Base-by-base conservation (phyloP, 2,329 filamentous ascomycete genomes). In the Ophiostoma tasmaniense region DNA sequence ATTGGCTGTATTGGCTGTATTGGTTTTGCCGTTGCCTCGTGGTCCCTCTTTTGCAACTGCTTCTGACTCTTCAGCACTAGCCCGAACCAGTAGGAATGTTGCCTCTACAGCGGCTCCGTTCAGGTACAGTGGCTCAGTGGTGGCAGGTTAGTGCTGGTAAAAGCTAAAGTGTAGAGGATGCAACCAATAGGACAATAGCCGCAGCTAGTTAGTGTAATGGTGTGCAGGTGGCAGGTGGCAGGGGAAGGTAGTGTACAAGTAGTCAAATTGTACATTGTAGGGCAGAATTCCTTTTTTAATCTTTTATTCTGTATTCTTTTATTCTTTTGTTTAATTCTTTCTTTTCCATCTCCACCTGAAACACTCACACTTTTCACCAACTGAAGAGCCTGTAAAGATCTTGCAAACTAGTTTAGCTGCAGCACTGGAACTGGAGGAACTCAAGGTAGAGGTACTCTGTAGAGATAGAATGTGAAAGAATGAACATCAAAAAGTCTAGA, bases 101-200 rank as follows among this genome's bases (percentile, higher is more conserved):
- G 50, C 50, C 50, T 55, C 50, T 55, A 25, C 50, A 13, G 50
- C 50, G 50, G 50, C 50, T 25, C 50, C 50, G 50, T 22, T 55
- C n/a, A 25, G 2, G 25, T 55, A 22, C 25, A 45, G n/a, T n/a
- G n/a, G n/a, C 42, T 45, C 14, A 6, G 42, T 45, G 37, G 37
- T 14, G 33, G 33, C 13, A 39, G 37, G 13, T 13, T 45, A 45
- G 42, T 45, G 20, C 42, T 45, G 33, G 5, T 33, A 33, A n/a
- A n/a, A n/a, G n/a, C n/a, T n/a, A 42, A 42, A 45, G 42, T n/a
- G 20, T 17, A 55, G 7, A 55, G 50, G 50, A 55, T 55, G 50
- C 50, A 55, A 25, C 50, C 50, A 55, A 55, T 55, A 55, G 50
- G n/a, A 55, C 50, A 55, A 55, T 55, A 55, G 22, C 50, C 50